phyloP scores from a whole-genome alignment of 2,329 filamentous ascomycete genomes.

The Fusarium albosuccineum region DNA sequence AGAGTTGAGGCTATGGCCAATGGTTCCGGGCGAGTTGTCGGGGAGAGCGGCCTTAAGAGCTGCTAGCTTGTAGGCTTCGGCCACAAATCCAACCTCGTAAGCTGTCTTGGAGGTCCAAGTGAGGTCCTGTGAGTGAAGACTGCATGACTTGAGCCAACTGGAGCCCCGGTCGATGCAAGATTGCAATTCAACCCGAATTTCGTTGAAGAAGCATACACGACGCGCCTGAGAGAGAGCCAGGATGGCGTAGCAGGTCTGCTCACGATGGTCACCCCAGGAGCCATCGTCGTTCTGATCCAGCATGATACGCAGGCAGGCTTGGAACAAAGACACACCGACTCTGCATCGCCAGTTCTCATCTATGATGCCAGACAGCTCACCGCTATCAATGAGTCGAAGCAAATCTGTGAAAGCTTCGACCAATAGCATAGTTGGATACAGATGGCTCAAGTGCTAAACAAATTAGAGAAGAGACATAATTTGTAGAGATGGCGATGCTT shows the following conservation, averaged over 20 bases:
- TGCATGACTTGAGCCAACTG: not conserved
- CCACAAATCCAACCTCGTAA: not conserved
- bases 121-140: rapidly evolving
- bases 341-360: not conserved
- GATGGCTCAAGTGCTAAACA: not conserved
- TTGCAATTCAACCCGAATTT: rapidly evolving
- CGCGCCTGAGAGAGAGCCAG: not conserved
- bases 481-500: not conserved
- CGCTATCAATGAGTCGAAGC: not conserved
- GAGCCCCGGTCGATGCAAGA: not conserved
- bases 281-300: not conserved
- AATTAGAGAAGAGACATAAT: not conserved
- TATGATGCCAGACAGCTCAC: not conserved
- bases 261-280: not conserved
- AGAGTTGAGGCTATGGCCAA: not conserved
- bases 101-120: conserved; percentile 13
- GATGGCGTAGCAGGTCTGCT: conserved; percentile 11
- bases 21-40: rapidly evolving
- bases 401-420: conserved; percentile 1
- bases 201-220: not conserved
- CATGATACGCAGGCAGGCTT: not conserved
- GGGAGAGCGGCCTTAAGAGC: not conserved
- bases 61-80: conserved; percentile 4
- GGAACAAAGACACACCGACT: not conserved
- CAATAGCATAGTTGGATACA: conserved; percentile 6